Evolutionary conservation across 495 filamentous ascomycete genomes (phyloP).

Genomic region (Annulohypoxylon bovei): DNA sequence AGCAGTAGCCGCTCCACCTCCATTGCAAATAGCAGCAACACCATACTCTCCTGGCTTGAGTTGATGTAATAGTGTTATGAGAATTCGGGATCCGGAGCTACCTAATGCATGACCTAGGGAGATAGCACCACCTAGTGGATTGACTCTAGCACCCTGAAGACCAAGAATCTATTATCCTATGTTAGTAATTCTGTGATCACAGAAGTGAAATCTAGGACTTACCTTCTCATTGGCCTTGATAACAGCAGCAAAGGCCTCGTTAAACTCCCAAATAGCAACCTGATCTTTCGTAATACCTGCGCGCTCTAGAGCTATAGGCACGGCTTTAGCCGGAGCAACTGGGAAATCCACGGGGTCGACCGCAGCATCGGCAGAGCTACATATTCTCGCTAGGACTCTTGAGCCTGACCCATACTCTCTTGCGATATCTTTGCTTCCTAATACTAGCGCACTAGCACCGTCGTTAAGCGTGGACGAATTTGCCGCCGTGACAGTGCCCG

Average conservation of each 20-base stretch:
- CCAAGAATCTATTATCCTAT: conserved; percentile 70
- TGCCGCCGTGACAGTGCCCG: conserved; percentile 91
- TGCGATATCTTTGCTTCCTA: conserved; percentile 80
- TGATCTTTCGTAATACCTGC: conserved; percentile 90
- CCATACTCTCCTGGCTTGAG: conserved; percentile 92
- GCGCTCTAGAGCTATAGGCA: conserved; percentile 86
- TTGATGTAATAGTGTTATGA: conserved; percentile 90
- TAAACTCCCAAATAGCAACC: conserved; percentile 96
- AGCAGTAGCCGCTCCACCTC: conserved; percentile 89
- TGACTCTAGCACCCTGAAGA: conserved; percentile 79
- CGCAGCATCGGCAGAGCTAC: conserved; percentile 88
- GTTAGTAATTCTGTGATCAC: conserved; percentile 38
- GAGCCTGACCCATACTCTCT: conserved; percentile 76
- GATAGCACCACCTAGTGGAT: conserved; percentile 90
- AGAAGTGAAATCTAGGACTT: conserved; percentile 24
- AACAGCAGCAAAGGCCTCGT: conserved; percentile 96
- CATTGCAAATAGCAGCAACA: conserved; percentile 95
- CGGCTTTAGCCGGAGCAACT: conserved; percentile 88
- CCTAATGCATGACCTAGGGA: conserved; percentile 93
- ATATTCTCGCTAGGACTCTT: conserved; percentile 84
- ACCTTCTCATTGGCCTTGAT: conserved; percentile 95
- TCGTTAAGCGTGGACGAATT: conserved; percentile 95
- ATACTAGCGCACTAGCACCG: conserved; percentile 89
- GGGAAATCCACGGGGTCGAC: conserved; percentile 96
- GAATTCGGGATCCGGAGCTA: conserved; percentile 91